phyloP scores from a whole-genome alignment of 2,329 filamentous ascomycete genomes.

The Cadophora gregata region DNA sequence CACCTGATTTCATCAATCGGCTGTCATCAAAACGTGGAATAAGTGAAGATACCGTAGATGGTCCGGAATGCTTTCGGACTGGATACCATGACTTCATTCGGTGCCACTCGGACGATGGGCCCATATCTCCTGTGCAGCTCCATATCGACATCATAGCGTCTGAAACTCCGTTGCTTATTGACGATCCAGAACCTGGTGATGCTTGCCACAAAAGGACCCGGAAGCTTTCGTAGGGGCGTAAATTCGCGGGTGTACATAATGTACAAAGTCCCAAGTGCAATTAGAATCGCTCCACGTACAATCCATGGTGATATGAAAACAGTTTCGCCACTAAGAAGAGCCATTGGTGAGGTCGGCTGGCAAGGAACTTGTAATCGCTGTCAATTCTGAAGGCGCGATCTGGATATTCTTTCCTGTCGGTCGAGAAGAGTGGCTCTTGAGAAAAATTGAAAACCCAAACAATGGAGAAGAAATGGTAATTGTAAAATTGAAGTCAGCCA shows the following conservation, averaged over 20 bases:
- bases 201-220: conserved; percentile 53
- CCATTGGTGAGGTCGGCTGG: background rate
- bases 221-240: conserved; percentile 47
- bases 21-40: background rate
- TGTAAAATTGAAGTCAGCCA: background rate
- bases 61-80: conserved; percentile 45
- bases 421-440: no score
- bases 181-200: conserved; percentile 54
- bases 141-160: conserved; percentile 27
- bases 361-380: background rate
- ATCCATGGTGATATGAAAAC: background rate
- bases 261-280: background rate
- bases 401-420: background rate
- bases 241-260: conserved; percentile 16
- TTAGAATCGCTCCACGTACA: background rate
- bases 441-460: background rate
- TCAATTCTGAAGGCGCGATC: background rate
- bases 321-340: background rate
- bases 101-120: conserved; percentile 55
- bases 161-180: conserved; percentile 33
- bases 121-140: conserved; percentile 53
- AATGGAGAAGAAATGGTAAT: background rate
- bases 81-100: conserved; percentile 54
- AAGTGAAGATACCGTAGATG: conserved; percentile 26
- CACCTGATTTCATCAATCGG: conserved; percentile 7